Evolutionary conservation across 2,329 filamentous ascomycete species (phyloP), one percentile per base, ranked within the genome.

Genomic region (Nemania sp.): DNA sequence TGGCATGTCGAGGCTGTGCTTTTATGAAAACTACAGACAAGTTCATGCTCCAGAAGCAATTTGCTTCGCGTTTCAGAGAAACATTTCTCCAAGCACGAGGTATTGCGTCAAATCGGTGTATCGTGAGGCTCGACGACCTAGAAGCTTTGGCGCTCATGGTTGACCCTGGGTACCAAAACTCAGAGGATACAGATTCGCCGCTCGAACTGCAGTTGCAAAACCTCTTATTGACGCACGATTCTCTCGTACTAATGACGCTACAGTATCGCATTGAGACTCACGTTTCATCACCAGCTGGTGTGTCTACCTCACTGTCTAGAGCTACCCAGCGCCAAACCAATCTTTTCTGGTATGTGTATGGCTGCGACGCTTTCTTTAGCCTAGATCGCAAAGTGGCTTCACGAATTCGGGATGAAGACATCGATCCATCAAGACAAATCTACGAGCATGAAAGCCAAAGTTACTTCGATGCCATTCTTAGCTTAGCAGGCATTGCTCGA

Each of bases 51-150:
- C 54, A 54, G 28, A 46, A 54, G 20, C 42, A n/a, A 17, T 22
- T 57, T 40, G 54, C 54, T 30, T 54, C 46, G 30, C 31, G 20
- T 3, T 57, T 54, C 26, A 49, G 46, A 30, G 46, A 57, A 42
- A 8, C 51, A 9, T 57, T 54, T 17, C 46, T 57, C 8, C 24
- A 47, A 24, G 50, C 46, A 36, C 36, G 46, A n/a, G 48, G 46
- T 24, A 37, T 12, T 34, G 11, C 46, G 17, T 12, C 17, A 5
- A 33, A n/a, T 7, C 30, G 36, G 31, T 14, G 47, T 12, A 17
- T 41, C 31, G 41, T 57, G 22, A 49, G 50, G 17, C 51, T 57
- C n/a, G 54, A 57, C 15, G 54, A 57, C 15, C 41, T 57, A 3
- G 54, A 54, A 34, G 51, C 45, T 19, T 33, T 57, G 14, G 51